Conservation (phyloP, 1,284 basidiomycete species). For the Irpex sp. region DNA sequence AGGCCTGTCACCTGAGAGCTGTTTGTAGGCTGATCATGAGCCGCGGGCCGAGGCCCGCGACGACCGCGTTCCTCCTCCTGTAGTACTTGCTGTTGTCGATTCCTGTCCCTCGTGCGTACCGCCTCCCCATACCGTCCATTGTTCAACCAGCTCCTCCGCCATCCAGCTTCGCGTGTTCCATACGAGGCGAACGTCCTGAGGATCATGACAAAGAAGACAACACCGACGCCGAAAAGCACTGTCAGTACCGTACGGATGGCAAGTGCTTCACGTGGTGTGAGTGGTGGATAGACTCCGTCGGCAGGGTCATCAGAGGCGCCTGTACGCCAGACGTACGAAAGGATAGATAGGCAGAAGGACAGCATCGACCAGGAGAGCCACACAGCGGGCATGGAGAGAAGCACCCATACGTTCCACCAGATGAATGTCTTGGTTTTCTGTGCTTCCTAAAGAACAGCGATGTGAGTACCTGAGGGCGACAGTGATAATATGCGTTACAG, state of each 20-base stretch:
- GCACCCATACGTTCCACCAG: conserved; percentile 79
- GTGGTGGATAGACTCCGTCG: conserved; percentile 24
- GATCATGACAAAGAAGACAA: conserved; percentile 61
- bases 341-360: conserved; percentile 62
- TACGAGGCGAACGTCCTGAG: conserved; percentile 61
- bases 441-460: conserved; percentile 49
- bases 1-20: conserved; percentile 5
- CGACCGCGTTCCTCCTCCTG: background rate
- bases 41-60: background rate
- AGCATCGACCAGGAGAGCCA: conserved; percentile 80
- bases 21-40: background rate
- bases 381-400: conserved; percentile 68
- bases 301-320: conserved; percentile 46
- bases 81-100: background rate
- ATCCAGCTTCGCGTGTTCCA: conserved; percentile 13
- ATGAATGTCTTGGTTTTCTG: conserved; percentile 60
- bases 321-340: conserved; percentile 71
- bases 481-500: background rate
- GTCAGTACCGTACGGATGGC: conserved; percentile 58
- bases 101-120: conserved; percentile 3
- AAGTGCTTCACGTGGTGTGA: conserved; percentile 33
- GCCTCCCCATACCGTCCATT: conserved; percentile 1
- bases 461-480: background rate
- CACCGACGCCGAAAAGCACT: conserved; percentile 50
- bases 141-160: conserved; percentile 11